Percentiles rank a stretch among this genome's conserved stretches.
phyloP scores from a whole-genome alignment of 306 rosid genomes.

The Lathyrus aphaca region DNA sequence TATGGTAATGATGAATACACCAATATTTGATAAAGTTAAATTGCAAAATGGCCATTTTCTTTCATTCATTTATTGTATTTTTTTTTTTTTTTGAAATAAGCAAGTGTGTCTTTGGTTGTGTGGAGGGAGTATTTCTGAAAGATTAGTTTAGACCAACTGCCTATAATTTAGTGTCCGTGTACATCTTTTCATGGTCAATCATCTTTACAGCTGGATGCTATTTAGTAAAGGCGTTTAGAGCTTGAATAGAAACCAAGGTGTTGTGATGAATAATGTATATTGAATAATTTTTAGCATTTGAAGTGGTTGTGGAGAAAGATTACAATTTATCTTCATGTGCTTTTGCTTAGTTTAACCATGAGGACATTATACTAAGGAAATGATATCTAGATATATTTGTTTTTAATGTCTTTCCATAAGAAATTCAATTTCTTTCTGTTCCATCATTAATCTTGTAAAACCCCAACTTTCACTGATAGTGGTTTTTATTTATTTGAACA shows the following conservation, averaged over 20 bases:
- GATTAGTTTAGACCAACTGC: conserved; percentile 7
- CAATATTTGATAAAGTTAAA: background rate
- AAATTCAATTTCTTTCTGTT: conserved; percentile 16
- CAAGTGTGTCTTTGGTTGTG: background rate
- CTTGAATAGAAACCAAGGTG: background rate
- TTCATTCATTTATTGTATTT: background rate
- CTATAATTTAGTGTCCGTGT: background rate
- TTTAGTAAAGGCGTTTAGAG: conserved; percentile 12
- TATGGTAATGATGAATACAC: background rate
- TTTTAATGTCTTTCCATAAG: background rate
- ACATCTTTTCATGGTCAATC: conserved; percentile 2
- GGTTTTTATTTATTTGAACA: background rate
- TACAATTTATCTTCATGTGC: background rate
- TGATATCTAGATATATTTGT: background rate
- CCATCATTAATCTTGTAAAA: background rate
- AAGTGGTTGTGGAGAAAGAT: conserved; percentile 16
- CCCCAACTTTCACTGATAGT: background rate
- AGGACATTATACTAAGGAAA: background rate
- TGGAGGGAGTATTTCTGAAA: background rate
- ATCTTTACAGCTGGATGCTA: conserved; percentile 1
- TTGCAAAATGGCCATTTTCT: background rate
- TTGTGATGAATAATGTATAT: background rate
- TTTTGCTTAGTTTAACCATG: background rate
- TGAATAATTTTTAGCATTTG: background rate
- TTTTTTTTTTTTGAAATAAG: background rate